phyloP scores from a whole-genome alignment of 768 basidiomycete genomes.

The Auricularia sp. region DNA sequence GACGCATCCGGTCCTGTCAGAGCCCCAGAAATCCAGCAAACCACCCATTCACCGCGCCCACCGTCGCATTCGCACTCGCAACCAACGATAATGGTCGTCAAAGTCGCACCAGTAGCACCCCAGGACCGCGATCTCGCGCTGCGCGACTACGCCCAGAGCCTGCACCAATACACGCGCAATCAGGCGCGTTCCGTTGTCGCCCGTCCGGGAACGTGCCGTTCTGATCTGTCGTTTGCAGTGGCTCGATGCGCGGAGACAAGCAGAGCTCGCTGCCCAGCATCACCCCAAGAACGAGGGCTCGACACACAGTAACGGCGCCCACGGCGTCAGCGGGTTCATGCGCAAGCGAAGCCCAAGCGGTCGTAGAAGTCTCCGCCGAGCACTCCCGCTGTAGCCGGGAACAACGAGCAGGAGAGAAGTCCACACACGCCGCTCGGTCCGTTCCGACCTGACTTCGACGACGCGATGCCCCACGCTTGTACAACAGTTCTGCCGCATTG shows the following conservation, averaged over 20 bases:
- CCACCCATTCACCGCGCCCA: not conserved
- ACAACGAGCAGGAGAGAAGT: too few relatives aligned
- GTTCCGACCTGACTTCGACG: too few relatives aligned
- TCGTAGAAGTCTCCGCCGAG: not conserved
- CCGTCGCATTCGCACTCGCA: not conserved
- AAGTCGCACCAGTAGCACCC: not conserved
- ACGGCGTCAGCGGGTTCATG: not conserved
- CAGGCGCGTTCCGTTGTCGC: not conserved
- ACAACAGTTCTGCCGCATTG: too few relatives aligned
- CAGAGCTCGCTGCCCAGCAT: constrained; percentile 2
- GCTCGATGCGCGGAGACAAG: constrained; percentile 5
- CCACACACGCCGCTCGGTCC: too few relatives aligned
- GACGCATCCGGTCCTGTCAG: too few relatives aligned
- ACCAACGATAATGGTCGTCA: not conserved
- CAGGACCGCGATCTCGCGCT: constrained; percentile 2
- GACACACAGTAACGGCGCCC: not conserved
- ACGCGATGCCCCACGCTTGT: too few relatives aligned
- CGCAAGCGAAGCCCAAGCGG: not conserved
- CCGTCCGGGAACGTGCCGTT: not conserved
- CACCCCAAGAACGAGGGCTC: not conserved
- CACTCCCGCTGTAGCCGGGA: not conserved
- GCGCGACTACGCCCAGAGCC: not conserved
- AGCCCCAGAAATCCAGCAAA: not conserved
- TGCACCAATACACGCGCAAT: constrained; percentile 6
- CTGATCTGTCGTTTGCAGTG: not conserved